Evolutionary conservation across 805 yeast species (phyloP), one percentile per base, ranked within the genome.

Genomic region (Candida takata): DNA sequence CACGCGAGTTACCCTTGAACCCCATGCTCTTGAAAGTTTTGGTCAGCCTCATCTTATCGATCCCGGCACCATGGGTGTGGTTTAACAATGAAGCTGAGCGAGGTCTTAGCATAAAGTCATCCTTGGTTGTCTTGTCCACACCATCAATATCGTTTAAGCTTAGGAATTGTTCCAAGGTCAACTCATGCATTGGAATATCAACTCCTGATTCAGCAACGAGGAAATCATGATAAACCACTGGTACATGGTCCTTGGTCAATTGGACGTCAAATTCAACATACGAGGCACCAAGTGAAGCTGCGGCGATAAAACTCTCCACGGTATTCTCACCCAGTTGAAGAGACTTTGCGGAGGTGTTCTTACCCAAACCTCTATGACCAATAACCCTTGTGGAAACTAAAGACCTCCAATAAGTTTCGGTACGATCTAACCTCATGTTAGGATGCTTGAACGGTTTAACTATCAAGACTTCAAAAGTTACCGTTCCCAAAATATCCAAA

Each of bases 211-310:
- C 97, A 3, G 95, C 95, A 33, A 90, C 96, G 29, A 85, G 57
- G 54, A 90, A 90, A 55, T 90, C 97, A 58, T 90, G 97, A 53
- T 90, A 90, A 20, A 90, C 83, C 6, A 90, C 97, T 3, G 97
- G 97, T 9, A 85, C 78, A 45, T 69, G 68, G 57, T 90, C 97
- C 54, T 87, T 86, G 12, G 97, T 90, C 47, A 90, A 65, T 55
- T 90, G 97, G 31, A 90, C 97, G 60, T 90, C 97, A 56, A 90
- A 90, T 60, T 90, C 97, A 35, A 90, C 97, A 52, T 90, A 90
- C 3, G 95, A 81, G 1, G 97, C 97, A 27, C 97, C 97, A 45
- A 90, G 65, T 3, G 95, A 86, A 0, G 97, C 95, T 0, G 97
- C 97, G 10, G 95, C 95, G 54, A 90, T 83, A 51, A 90, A 90